These are phyloP conservation scores for Blastobotrys americana DNA, from an alignment of 805 yeast genomes.

Conservation along the genomic window DNA sequence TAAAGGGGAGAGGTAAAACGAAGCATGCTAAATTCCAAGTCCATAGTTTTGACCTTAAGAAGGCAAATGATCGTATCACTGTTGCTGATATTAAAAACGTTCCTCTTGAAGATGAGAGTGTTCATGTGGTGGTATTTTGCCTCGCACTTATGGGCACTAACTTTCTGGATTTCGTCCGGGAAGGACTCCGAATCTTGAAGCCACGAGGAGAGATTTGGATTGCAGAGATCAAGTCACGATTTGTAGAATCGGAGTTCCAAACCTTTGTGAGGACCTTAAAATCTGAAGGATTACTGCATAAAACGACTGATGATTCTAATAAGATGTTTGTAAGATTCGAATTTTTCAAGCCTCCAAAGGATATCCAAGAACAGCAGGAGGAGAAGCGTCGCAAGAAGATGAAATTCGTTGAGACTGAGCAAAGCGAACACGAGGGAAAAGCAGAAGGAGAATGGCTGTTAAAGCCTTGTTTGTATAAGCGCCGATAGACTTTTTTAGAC, in stretches of 20 bases:
- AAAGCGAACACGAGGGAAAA: conserved; percentile 41
- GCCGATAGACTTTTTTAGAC: too few relatives aligned
- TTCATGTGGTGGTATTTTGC: conserved; percentile 87
- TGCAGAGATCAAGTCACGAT: conserved; percentile 92
- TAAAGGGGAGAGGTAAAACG: conserved; percentile 29
- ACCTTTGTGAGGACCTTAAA: conserved; percentile 77
- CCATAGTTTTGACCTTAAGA: conserved; percentile 86
- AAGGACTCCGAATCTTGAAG: conserved; percentile 77
- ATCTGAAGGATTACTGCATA: conserved; percentile 76
- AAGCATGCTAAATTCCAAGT: conserved; percentile 45
- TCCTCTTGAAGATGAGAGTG: conserved; percentile 72
- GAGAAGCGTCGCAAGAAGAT: conserved; percentile 19
- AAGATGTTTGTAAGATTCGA: conserved; percentile 94
- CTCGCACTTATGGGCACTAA: conserved; percentile 96
- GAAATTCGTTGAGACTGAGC: conserved; percentile 58
- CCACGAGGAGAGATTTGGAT: conserved; percentile 96
- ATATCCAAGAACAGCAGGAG: conserved; percentile 54
- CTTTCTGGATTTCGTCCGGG: conserved; percentile 82
- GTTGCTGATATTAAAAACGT: conserved; percentile 95
- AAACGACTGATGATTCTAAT: conserved; percentile 76
- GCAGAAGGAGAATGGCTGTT: conserved; percentile 86
- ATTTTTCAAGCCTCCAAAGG: conserved; percentile 78
- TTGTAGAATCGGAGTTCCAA: conserved; percentile 47
- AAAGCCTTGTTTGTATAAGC: conserved; percentile 93
- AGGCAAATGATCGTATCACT: conserved; percentile 80